These are phyloP conservation scores for Haplographium delicatum DNA, from an alignment of 495 filamentous ascomycete species.

Conservation along the genomic window DNA sequence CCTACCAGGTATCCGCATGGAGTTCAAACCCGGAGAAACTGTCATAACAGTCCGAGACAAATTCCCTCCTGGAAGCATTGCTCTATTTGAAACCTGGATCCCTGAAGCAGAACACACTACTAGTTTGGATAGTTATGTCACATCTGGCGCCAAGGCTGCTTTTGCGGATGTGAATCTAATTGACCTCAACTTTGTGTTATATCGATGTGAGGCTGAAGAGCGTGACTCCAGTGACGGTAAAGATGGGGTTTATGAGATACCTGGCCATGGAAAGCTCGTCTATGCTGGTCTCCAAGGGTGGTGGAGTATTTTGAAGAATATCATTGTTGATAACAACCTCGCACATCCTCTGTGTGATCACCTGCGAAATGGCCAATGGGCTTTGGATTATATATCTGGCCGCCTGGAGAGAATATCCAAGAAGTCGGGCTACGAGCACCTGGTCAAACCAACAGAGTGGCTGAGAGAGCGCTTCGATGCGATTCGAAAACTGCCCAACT, in stretches of 20 bases:
- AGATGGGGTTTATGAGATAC: constrained; percentile 85
- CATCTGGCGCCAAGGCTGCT: constrained; percentile 72
- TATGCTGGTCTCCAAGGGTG: constrained; percentile 97
- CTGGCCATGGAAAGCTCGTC: constrained; percentile 74
- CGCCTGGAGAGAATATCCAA: constrained; percentile 69
- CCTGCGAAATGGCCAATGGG: constrained; percentile 87
- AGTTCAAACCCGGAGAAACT: constrained; percentile 63
- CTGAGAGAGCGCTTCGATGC: constrained; percentile 77
- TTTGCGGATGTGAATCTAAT: constrained; percentile 66
- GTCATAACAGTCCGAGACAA: constrained; percentile 71
- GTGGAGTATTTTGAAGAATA: constrained; percentile 87
- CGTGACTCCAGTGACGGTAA: constrained; percentile 69
- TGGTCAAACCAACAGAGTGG: constrained; percentile 68
- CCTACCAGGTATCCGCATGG: constrained; percentile 64
- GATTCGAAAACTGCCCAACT: constrained; percentile 77
- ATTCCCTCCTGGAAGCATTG: constrained; percentile 89
- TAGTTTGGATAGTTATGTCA: constrained; percentile 78
- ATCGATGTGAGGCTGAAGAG: constrained; percentile 91
- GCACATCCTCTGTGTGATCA: constrained; percentile 92
- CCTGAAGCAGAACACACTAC: constrained; percentile 72
- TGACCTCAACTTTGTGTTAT: constrained; percentile 89
- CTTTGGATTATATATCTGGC: constrained; percentile 80
- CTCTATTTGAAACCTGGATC: constrained; percentile 93
- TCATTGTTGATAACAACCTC: constrained; percentile 85
- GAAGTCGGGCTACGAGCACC: constrained; percentile 49